A percentile compares a stretch with the other conserved stretches of the same genome.
These are phyloP conservation scores for Pachysandra terminalis DNA, from an alignment of 164 flowering plant genomes.

Conservation along the genomic window DNA sequence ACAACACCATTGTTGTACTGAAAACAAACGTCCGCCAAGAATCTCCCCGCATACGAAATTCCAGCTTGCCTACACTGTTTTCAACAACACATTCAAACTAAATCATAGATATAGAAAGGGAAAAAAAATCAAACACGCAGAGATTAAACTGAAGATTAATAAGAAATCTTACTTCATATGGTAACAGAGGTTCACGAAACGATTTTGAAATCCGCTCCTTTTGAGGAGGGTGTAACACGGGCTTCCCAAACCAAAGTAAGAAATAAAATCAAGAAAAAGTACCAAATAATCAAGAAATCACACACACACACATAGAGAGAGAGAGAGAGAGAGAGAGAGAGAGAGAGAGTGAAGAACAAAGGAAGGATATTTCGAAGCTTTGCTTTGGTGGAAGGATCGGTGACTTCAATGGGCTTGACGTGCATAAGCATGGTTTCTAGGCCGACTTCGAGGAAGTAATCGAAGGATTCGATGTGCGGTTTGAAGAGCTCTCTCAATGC, in stretches of 20 bases:
- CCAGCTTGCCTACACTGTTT: slow-evolving; percentile 83
- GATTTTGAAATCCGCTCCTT: slow-evolving; percentile 24
- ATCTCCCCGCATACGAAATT: slow-evolving; percentile 57
- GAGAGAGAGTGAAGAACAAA: not conserved
- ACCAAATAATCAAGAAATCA: not conserved
- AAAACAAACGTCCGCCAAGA: slow-evolving; percentile 42
- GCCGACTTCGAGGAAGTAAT: slow-evolving; percentile 54
- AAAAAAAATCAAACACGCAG: not conserved
- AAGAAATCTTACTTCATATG: slow-evolving; percentile 45
- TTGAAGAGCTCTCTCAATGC: slow-evolving; percentile 50
- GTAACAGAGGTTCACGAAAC: slow-evolving; percentile 29
- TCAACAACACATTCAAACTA: slow-evolving; percentile 1
- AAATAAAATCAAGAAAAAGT: slow-evolving; percentile 42
- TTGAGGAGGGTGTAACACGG: slow-evolving; percentile 41
- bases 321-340: not conserved
- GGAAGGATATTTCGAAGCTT: slow-evolving; percentile 81
- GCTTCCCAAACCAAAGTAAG: slow-evolving; percentile 53
- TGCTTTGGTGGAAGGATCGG: slow-evolving; percentile 28
- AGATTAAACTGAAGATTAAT: not conserved
- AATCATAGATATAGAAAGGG: not conserved
- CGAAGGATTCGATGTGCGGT: slow-evolving; percentile 80
- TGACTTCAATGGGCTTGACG: slow-evolving; percentile 49
- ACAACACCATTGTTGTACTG: slow-evolving; percentile 37
- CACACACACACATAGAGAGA: not conserved
- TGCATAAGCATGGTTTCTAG: slow-evolving; percentile 36